Evolutionary conservation across 192 early-diverging fungal species (phyloP).

Genomic region (Coemansia brasiliensis): DNA sequence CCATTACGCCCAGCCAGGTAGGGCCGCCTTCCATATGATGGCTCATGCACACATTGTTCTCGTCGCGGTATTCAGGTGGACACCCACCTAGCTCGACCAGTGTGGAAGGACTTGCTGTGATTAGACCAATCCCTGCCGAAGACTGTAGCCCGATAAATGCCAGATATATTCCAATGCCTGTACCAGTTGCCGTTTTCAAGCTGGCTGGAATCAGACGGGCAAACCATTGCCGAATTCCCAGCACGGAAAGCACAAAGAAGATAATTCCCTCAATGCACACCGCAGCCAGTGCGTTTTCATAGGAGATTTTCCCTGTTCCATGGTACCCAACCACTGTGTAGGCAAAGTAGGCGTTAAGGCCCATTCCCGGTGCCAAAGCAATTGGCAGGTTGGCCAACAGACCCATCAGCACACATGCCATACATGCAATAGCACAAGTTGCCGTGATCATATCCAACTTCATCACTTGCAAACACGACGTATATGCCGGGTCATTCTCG

Average conservation of each 20-base stretch:
- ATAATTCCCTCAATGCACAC: slow-evolving; percentile 82
- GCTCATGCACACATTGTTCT: slow-evolving; percentile 59
- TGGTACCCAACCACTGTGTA: slow-evolving; percentile 82
- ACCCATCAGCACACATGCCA: slow-evolving; percentile 69
- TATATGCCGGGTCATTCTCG: slow-evolving; percentile 61
- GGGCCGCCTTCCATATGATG: slow-evolving; percentile 65
- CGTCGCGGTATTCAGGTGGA: slow-evolving; percentile 57
- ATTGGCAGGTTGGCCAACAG: slow-evolving; percentile 73
- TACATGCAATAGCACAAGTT: slow-evolving; percentile 65
- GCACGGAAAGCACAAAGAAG: slow-evolving; percentile 71
- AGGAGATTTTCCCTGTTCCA: slow-evolving; percentile 73
- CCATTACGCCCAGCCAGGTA: slow-evolving; percentile 72
- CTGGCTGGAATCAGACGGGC: slow-evolving; percentile 68
- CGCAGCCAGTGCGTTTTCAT: slow-evolving; percentile 67
- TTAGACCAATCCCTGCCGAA: slow-evolving; percentile 79
- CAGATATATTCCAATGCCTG: slow-evolving; percentile 78
- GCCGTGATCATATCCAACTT: slow-evolving; percentile 74
- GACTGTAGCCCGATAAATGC: slow-evolving; percentile 77
- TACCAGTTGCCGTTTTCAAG: slow-evolving; percentile 72
- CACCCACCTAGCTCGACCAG: slow-evolving; percentile 75
- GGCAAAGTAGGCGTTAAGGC: slow-evolving; percentile 80
- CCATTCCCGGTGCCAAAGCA: slow-evolving; percentile 82
- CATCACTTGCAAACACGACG: slow-evolving; percentile 61
- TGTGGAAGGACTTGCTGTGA: slow-evolving; percentile 62
- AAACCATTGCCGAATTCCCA: slow-evolving; percentile 81